Percentiles rank a stretch among this genome's conserved stretches.
phyloP scores from a whole-genome alignment of 2,329 filamentous ascomycete species.

The Metarhizium anisopliae region DNA sequence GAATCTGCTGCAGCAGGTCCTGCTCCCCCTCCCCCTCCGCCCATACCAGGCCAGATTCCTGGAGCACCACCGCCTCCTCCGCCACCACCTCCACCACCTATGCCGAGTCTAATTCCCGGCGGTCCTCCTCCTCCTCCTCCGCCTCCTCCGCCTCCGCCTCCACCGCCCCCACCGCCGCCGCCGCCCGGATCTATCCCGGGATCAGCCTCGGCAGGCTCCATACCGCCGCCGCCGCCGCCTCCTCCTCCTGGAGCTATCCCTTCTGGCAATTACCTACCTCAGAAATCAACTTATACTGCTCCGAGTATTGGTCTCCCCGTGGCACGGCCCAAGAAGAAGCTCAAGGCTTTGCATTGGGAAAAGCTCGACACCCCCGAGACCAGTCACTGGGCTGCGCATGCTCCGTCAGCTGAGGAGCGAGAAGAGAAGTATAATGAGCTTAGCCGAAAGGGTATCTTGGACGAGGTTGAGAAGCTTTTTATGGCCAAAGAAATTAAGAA shows the following conservation, averaged over 20 bases:
- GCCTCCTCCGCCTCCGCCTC: slow-evolving; percentile 22
- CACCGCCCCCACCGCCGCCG: no score
- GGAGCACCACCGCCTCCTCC: slow-evolving; percentile 23
- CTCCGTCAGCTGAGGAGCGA: slow-evolving; percentile 76
- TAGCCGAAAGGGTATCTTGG: slow-evolving; percentile 87
- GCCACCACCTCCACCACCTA: slow-evolving; percentile 38
- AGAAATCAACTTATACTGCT: slow-evolving; percentile 46
- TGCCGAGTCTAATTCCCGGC: slow-evolving; percentile 21
- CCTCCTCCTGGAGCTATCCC: slow-evolving; percentile 56
- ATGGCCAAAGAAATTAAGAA: slow-evolving; percentile 94
- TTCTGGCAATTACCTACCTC: slow-evolving; percentile 67
- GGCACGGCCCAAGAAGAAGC: slow-evolving; percentile 94
- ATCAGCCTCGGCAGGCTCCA: slow-evolving; percentile 16
- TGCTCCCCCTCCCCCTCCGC: slow-evolving; percentile 13
- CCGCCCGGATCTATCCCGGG: slow-evolving; percentile 23
- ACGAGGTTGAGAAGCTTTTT: slow-evolving; percentile 96
- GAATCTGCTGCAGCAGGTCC: slow-evolving; percentile 33
- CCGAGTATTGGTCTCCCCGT: slow-evolving; percentile 62
- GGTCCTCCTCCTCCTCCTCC: slow-evolving; percentile 25
- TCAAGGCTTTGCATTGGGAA: slow-evolving; percentile 98
- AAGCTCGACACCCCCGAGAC: slow-evolving; percentile 89
- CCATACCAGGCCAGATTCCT: slow-evolving; percentile 24
- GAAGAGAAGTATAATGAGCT: slow-evolving; percentile 95
- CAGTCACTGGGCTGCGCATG: slow-evolving; percentile 85
- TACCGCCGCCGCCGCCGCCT: slow-evolving; percentile 39